Evolutionary conservation across 2,329 filamentous ascomycete genomes (phyloP), one percentile per base, ranked within the genome.

Genomic region (Berkeleyomyces rouxiae): DNA sequence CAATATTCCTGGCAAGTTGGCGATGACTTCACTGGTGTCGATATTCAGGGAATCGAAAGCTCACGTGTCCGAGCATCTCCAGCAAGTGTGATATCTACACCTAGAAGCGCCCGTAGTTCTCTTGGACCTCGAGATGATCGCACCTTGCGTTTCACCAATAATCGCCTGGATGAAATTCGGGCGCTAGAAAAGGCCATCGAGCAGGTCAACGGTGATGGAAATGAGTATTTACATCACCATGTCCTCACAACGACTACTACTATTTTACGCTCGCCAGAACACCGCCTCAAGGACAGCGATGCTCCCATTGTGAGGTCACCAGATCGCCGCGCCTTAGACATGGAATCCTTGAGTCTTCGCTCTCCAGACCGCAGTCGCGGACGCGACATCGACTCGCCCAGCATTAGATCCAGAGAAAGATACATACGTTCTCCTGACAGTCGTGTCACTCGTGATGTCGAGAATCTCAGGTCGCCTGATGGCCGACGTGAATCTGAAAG

Each of bases 1-100:
- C 78, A 76, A 66, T 79, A 77, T 63, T 77, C 75, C 6, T 83
- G 80, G 80, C 72, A 82, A 63, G 70, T 81, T 5, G 80, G 83
- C 42, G 76, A 77, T 4, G 81, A 83, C 62, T 82, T 83, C 65
- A 82, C 81, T 0, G 80, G 76, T 9, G 75, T 76, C 49, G 80
- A 82, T 64, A 64, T 82, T 47, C 79, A 82, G 63, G 68, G 79
- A 43, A 82, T 80, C 0, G 74, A 78, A 66, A 83, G 80, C 65
- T 80, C 81, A n/a, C 76, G 78, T 40, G 74, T 82, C 60, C 72
- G 70, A 37, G 70, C 75, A 31, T 62, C 63, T 23, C 63, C 55
- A 5, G 23, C 37, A 7, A 61, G 43, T 11, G 55, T n/a, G 7
- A 13, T 57, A 31, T 39, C 59, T 6, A 44, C 53, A 7, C 53